These are phyloP conservation scores for Neofusicoccum ribis DNA, from an alignment of 2,329 filamentous ascomycete genomes.

Conservation along the genomic window DNA sequence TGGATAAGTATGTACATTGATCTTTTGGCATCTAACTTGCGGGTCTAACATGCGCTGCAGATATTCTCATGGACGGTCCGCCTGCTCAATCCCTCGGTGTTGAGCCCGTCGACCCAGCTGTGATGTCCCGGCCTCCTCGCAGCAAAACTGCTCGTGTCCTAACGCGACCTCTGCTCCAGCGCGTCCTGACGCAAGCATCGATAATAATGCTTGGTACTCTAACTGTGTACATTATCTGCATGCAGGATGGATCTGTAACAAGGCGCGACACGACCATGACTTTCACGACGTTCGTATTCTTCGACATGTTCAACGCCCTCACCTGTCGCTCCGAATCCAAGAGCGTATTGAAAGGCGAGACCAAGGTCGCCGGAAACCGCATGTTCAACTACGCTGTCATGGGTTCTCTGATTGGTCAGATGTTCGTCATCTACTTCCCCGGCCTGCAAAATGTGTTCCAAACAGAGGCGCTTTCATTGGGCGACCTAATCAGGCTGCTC, in stretches of 20 bases:
- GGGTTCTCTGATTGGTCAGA: slow-evolving; percentile 79
- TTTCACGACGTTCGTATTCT: slow-evolving; percentile 97
- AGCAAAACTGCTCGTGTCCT: slow-evolving; percentile 85
- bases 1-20: slow-evolving; percentile 83
- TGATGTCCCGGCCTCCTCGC: slow-evolving; percentile 89
- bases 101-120: slow-evolving; percentile 88
- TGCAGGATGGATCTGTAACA: slow-evolving; percentile 81
- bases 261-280: slow-evolving; percentile 98
- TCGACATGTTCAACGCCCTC: slow-evolving; percentile 99
- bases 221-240: slow-evolving; percentile 86
- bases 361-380: slow-evolving; percentile 75
- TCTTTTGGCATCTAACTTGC: slow-evolving; percentile 28
- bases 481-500: slow-evolving; percentile 73
- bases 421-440: slow-evolving; percentile 91
- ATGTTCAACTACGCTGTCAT: slow-evolving; percentile 97
- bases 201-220: slow-evolving; percentile 95
- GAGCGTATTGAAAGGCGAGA: slow-evolving; percentile 80
- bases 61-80: slow-evolving; percentile 99
- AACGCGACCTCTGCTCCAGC: slow-evolving; percentile 76
- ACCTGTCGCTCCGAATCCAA: slow-evolving; percentile 90
- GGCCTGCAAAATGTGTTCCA: slow-evolving; percentile 94
- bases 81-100: slow-evolving; percentile 96
- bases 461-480: slow-evolving; percentile 77
- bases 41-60: slow-evolving; percentile 49
- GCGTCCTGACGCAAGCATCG: slow-evolving; percentile 81